These are phyloP conservation scores for Colletotrichum tropicale DNA, from an alignment of 2,329 filamentous ascomycete species.

Conservation along the genomic window DNA sequence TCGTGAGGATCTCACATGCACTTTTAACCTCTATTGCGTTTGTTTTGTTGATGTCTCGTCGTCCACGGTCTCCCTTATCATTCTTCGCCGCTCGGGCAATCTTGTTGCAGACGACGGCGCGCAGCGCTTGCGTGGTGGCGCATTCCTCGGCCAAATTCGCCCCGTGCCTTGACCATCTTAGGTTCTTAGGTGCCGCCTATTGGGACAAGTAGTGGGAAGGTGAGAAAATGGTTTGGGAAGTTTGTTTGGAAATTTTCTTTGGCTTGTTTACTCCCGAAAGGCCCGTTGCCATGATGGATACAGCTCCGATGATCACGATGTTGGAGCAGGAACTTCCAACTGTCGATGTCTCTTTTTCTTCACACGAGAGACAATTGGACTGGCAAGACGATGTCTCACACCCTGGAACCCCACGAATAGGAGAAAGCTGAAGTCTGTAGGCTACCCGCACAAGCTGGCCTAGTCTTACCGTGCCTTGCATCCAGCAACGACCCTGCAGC, in stretches of 20 bases:
- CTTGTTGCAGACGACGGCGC: conserved; percentile 21
- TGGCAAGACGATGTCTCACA: background rate
- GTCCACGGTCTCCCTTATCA: conserved; percentile 15
- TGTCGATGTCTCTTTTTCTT: background rate
- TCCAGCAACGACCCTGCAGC: background rate
- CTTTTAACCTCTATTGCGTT: conserved; percentile 15
- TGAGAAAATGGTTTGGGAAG: background rate
- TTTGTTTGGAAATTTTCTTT: conserved; percentile 4
- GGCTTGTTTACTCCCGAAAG: conserved; percentile 1
- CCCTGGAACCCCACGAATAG: background rate
- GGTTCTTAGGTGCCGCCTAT: background rate
- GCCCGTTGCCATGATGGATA: background rate
- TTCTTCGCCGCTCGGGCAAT: conserved; percentile 21
- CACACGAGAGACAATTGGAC: background rate
- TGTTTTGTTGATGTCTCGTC: conserved; percentile 20
- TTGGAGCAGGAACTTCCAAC: background rate
- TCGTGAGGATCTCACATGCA: conserved; percentile 9
- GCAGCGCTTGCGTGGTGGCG: conserved; percentile 16
- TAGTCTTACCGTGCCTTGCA: background rate
- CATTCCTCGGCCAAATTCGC: conserved; percentile 18
- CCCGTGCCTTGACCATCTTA: conserved; percentile 17
- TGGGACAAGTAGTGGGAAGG: background rate
- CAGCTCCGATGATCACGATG: background rate
- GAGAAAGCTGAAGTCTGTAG: background rate
- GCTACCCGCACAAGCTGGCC: background rate